These are phyloP conservation scores for Diaporthe velutina DNA, from an alignment of 2,329 filamentous ascomycete species.

Conservation along the genomic window DNA sequence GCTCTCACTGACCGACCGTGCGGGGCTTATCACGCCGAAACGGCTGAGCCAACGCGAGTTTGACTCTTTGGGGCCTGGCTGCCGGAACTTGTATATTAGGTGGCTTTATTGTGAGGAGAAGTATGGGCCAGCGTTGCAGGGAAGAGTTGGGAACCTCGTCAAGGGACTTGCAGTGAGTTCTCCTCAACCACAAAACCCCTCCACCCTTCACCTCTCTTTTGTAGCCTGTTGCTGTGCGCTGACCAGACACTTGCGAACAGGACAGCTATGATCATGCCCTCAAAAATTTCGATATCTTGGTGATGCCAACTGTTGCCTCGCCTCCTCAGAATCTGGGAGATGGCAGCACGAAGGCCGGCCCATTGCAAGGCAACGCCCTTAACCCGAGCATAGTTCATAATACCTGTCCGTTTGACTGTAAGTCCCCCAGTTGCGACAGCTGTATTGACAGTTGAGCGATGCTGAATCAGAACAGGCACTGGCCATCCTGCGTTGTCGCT, in stretches of 20 bases:
- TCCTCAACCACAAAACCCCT: no score
- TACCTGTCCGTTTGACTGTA: slow-evolving; percentile 36
- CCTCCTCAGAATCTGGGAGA: slow-evolving; percentile 42
- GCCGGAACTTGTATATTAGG: slow-evolving; percentile 30
- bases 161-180: slow-evolving; percentile 34
- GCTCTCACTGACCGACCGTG: slow-evolving; percentile 34
- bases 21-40: slow-evolving; percentile 18
- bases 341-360: background rate
- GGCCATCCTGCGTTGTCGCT: slow-evolving; percentile 34
- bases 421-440: background rate
- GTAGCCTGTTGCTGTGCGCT: background rate
- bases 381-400: slow-evolving; percentile 28
- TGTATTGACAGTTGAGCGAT: background rate
- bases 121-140: slow-evolving; percentile 33
- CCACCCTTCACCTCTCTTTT: no score
- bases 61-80: slow-evolving; percentile 31
- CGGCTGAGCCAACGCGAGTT: slow-evolving; percentile 36
- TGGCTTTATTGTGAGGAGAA: slow-evolving; percentile 37
- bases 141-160: slow-evolving; percentile 28
- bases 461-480: slow-evolving; percentile 29
- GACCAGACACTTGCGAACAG: background rate
- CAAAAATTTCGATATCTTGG: slow-evolving; percentile 58
- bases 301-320: slow-evolving; percentile 61
- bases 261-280: slow-evolving; percentile 61
- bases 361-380: slow-evolving; percentile 2